Conservation (phyloP, 1,139 yeast genomes). For the Pichia sp. region DNA sequence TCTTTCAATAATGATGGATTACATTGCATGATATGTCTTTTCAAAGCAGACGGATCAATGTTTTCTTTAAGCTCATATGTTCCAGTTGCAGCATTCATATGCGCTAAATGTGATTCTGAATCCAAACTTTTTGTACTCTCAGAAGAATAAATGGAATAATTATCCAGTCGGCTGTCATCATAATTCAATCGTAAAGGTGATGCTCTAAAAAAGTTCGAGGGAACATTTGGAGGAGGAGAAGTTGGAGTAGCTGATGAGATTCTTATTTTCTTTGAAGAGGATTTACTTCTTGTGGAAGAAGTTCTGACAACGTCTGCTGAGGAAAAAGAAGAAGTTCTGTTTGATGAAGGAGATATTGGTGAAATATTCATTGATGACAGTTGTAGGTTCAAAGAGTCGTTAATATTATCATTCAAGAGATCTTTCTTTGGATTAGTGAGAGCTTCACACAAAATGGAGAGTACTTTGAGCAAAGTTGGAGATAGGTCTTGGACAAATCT, state of each 20-base stretch:
- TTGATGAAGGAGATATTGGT: not conserved
- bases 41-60: slow-evolving; percentile 1
- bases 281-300: not conserved
- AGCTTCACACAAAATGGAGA: slow-evolving; percentile 5
- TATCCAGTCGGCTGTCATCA: slow-evolving; percentile 5
- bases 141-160: not conserved
- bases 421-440: slow-evolving; percentile 11
- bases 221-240: not conserved
- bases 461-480: slow-evolving; percentile 16
- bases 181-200: slow-evolving; percentile 5
- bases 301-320: not conserved
- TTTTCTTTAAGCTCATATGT: slow-evolving; percentile 1
- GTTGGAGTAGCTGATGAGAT: not conserved
- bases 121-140: slow-evolving; percentile 1
- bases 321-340: slow-evolving; percentile 11
- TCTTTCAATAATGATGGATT: slow-evolving; percentile 5
- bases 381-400: not conserved
- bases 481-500: slow-evolving; percentile 21
- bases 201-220: not conserved
- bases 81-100: not conserved
- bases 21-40: slow-evolving; percentile 3
- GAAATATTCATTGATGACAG: not conserved
- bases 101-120: not conserved
- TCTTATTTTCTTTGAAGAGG: not conserved
- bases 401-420: not conserved